A percentile compares a stretch with the other conserved stretches of the same genome.
Evolutionary conservation across 2,329 filamentous ascomycete genomes (phyloP).

Genomic region (Claviceps fusiformis): DNA sequence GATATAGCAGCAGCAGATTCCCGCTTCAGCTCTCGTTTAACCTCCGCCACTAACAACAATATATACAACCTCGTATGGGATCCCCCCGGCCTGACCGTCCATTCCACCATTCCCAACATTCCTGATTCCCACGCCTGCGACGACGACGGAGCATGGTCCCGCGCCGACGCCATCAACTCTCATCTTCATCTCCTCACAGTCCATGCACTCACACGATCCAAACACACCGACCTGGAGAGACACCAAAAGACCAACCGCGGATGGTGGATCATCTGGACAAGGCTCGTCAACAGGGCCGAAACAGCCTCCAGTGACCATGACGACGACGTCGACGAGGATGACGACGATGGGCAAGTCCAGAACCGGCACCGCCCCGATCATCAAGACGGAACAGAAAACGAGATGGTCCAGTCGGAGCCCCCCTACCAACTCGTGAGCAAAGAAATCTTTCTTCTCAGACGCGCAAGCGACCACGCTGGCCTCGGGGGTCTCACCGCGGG

Average conservation of each 20-base stretch:
- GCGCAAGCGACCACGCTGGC: conserved; percentile 41
- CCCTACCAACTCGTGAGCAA: conserved; percentile 24
- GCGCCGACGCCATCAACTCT: conserved; percentile 49
- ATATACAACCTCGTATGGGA: conserved; percentile 55
- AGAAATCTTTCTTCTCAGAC: conserved; percentile 48
- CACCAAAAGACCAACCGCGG: conserved; percentile 53
- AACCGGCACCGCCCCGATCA: too few relatives aligned
- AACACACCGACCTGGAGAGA: conserved; percentile 38
- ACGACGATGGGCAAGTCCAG: conserved; percentile 5
- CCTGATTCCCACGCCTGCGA: conserved; percentile 9
- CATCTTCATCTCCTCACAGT: conserved; percentile 50
- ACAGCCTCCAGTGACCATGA: neutral
- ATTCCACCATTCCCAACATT: conserved; percentile 4
- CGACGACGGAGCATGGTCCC: conserved; percentile 32
- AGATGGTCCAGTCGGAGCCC: neutral
- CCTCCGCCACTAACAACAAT: conserved; percentile 11
- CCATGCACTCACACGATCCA: conserved; percentile 29
- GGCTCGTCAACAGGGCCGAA: conserved; percentile 29
- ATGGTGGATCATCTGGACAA: conserved; percentile 59
- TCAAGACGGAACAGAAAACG: neutral
- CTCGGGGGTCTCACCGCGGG: conserved; percentile 24
- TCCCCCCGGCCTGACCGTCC: conserved; percentile 17
- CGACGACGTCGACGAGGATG: conserved; percentile 6
- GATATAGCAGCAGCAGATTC: conserved; percentile 14
- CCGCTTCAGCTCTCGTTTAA: conserved; percentile 2